Evolutionary conservation across 2,329 filamentous ascomycete genomes (phyloP), one percentile per base, ranked within the genome.

Genomic region (Epichloe coenophiala): DNA sequence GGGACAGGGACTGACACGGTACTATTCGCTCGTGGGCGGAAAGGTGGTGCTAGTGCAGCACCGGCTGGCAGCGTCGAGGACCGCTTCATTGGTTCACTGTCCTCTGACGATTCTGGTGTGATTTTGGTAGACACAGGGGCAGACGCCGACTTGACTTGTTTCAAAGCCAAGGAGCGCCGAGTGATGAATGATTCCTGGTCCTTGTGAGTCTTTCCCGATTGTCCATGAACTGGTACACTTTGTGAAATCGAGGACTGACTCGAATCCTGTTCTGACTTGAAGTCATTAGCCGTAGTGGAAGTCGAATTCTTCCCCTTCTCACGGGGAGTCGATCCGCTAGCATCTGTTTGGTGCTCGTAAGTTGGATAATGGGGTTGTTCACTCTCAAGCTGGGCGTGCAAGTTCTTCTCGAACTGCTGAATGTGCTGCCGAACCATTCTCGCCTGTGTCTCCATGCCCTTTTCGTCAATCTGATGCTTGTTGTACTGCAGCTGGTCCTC

Each of bases 401-500:
- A 63, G 19, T 68, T 69, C 31, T 62, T 62, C 56, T 79, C 74
- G 51, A 81, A 79, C 42, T 72, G 66, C 27, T 65, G 61, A 51
- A 81, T 73, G 35, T 71, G 70, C 21, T 67, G 62, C n/a, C 67
- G 63, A 51, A 78, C 59, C 37, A 66, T 60, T 37, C 66, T 59
- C 3, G 66, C 70, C 42, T 71, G 69, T 27, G 64, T 58, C 53
- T 73, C 68, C 60, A 78, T 72, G 36, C 69, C 63, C 54, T 68
- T 71, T 56, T 78, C 76, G 52, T 83, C 78, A 54, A 82, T 78
- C 56, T 82, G 78, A 54, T 82, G 77, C 55, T 72, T 75, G 59
- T 83, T 82, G 66, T 77, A 80, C 48, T 73, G 71, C 43, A 83
- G 62, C 56, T 83, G 78, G 53, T 78, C 74, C 54, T 81, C 73